Conservation (phyloP, 2,329 filamentous ascomycete species). For the Pseudogymnoascus verrucosus region DNA sequence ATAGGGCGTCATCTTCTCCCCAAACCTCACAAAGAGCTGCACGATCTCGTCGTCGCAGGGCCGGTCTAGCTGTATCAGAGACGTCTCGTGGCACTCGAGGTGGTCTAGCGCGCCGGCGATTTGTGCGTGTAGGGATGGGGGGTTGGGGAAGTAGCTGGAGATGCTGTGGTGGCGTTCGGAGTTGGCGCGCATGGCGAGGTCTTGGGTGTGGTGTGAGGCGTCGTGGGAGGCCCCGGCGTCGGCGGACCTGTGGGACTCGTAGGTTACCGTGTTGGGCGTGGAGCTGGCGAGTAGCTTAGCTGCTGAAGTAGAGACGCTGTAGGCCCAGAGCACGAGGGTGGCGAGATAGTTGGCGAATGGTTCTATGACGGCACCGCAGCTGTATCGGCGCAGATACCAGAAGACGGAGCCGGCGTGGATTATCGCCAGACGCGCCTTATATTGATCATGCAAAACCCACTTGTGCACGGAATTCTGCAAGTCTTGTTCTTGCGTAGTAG, state of each 20-base stretch:
- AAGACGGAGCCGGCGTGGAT: conserved; percentile 38
- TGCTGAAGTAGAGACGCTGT: conserved; percentile 22
- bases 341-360: conserved; percentile 32
- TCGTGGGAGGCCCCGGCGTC: neutral
- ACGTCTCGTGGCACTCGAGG: conserved; percentile 4
- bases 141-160: neutral
- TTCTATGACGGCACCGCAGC: conserved; percentile 33
- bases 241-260: neutral
- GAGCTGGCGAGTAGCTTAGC: neutral
- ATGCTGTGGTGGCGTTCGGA: neutral
- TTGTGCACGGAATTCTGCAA: conserved; percentile 20
- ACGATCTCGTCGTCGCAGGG: conserved; percentile 17
- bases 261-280: neutral
- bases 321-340: conserved; percentile 34
- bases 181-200: neutral
- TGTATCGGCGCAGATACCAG: conserved; percentile 40
- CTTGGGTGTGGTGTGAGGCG: neutral
- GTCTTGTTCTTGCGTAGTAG: conserved; percentile 23
- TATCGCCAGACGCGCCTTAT: conserved; percentile 37
- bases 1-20: conserved; percentile 12
- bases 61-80: conserved; percentile 16
- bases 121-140: neutral
- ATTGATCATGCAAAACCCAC: conserved; percentile 27
- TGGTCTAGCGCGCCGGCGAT: neutral
- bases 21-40: conserved; percentile 14